Evolutionary conservation across 768 basidiomycete species (phyloP).

Genomic region (Kwoniella europaea): DNA sequence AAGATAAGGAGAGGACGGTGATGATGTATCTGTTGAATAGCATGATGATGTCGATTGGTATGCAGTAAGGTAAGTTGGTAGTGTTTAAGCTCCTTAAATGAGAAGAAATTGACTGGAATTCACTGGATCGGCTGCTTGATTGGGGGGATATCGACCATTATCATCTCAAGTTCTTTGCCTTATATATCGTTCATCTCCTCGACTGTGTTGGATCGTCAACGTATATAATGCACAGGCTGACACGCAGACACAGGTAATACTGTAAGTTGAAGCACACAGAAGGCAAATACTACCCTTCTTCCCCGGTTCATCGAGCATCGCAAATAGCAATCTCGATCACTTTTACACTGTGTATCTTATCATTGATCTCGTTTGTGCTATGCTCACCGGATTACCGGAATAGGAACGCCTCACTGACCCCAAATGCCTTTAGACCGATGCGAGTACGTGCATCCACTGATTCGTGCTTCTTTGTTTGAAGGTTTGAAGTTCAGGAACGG

Average conservation of each 20-base stretch:
- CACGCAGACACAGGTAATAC: neutral
- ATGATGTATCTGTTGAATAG: constrained; percentile 5
- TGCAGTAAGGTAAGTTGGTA: neutral
- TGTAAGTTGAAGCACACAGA: neutral
- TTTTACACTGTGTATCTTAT: neutral
- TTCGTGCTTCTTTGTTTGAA: no score
- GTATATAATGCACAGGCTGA: neutral
- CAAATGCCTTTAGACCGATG: neutral
- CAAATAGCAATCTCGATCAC: neutral
- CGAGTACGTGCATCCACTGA: no score
- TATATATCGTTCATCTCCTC: neutral
- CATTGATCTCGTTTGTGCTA: neutral
- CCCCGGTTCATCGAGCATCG: neutral
- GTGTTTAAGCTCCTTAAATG: neutral
- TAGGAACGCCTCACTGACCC: neutral
- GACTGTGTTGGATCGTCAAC: no score
- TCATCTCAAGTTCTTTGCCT: neutral
- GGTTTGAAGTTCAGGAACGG: neutral
- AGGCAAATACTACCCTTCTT: neutral
- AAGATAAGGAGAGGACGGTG: neutral
- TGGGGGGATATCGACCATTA: no score
- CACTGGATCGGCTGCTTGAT: neutral
- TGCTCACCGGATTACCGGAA: neutral
- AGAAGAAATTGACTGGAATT: neutral
- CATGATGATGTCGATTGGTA: neutral